A percentile compares a stretch with the other conserved stretches of the same genome.
Conservation (phyloP, 176 grass and related monocot genomes). For the Puccinellia tenuiflora region DNA sequence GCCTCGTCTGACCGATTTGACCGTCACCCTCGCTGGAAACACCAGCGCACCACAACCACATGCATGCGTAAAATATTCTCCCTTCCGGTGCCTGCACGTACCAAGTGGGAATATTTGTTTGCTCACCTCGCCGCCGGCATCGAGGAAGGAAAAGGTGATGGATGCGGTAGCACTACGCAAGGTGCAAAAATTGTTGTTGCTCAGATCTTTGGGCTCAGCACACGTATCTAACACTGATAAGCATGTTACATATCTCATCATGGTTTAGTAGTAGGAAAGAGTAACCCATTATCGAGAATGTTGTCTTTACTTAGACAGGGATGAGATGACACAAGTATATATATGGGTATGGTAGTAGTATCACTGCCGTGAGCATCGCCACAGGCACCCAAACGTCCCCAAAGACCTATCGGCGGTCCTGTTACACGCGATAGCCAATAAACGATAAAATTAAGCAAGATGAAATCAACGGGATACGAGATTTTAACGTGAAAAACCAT, state of each 20-base stretch:
- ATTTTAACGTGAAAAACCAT: no score
- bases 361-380: no score
- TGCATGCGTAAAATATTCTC: neutral
- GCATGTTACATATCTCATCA: neutral
- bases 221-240: neutral
- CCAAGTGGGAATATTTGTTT: neutral
- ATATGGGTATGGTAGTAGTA: no score
- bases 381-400: no score
- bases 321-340: no score
- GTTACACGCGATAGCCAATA: no score
- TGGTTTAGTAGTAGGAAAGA: neutral
- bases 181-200: neutral
- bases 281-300: neutral
- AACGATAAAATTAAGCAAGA: no score
- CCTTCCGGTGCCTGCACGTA: neutral
- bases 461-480: no score
- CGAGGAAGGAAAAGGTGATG: slow-evolving; percentile 19
- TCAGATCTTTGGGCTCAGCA: neutral
- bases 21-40: neutral
- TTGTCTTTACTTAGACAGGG: neutral
- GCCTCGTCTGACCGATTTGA: slow-evolving; percentile 17
- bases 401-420: no score
- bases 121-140: neutral
- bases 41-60: neutral
- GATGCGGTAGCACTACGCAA: neutral